Percentiles rank a stretch among this genome's conserved stretches.
phyloP scores from a whole-genome alignment of 2,329 filamentous ascomycete species.

The Curvularia sp. region DNA sequence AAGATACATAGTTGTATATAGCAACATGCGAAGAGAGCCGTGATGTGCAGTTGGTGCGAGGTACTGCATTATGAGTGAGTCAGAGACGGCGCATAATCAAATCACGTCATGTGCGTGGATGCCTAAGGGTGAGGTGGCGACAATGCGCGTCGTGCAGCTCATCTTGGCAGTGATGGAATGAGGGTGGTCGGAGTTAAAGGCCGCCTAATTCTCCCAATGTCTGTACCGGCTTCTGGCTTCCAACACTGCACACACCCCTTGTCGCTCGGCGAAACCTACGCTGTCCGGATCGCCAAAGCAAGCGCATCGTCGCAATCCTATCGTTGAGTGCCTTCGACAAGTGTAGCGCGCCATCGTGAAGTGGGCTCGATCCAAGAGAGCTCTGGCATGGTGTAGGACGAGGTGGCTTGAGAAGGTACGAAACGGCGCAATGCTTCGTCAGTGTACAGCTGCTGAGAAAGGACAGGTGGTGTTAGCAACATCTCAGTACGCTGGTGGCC shows the following conservation, averaged over 20 bases:
- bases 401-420: constrained; percentile 14
- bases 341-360: constrained; percentile 9
- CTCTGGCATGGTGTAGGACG: constrained; percentile 10
- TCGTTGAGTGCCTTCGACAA: constrained; percentile 3
- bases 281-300: constrained; percentile 14
- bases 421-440: constrained; percentile 1
- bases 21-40: background rate
- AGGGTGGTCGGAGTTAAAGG: constrained; percentile 30
- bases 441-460: constrained; percentile 12
- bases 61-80: constrained; percentile 16
- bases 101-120: constrained; percentile 12
- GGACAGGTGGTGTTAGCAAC: background rate
- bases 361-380: constrained; percentile 6
- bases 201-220: constrained; percentile 23
- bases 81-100: constrained; percentile 22
- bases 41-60: background rate
- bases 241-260: constrained; percentile 7
- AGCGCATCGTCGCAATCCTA: constrained; percentile 6
- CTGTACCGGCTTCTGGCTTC: constrained; percentile 9
- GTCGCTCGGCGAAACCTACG: background rate
- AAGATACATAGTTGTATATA: background rate
- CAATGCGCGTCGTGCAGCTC: constrained; percentile 8
- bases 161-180: constrained; percentile 18
- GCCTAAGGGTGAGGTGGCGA: constrained; percentile 13
- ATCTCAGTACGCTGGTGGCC: background rate